Base-by-base conservation (phyloP, 495 filamentous ascomycete species). In the Pyronema omphalodes region DNA sequence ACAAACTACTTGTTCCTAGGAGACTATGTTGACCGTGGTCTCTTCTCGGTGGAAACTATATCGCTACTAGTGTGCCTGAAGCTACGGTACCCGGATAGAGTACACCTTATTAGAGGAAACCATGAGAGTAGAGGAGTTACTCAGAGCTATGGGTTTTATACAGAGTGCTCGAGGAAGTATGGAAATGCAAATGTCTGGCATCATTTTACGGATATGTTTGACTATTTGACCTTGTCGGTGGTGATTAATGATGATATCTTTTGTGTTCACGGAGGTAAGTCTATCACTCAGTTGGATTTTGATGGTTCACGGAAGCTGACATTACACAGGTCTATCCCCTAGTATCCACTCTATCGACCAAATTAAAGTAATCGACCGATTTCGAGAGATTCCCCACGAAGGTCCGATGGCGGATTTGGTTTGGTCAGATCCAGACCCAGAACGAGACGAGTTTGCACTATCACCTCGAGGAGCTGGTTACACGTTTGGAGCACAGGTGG, bases 131-230 rank as follows among this genome's bases (percentile, higher is more conserved):
- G 91, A 50, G 91, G 91, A 55, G 91, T 98, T 18, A 98, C 91
- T 7, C 91, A 98, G 68, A 95, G 88, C 39, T 98, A 98, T 68
- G 91, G 91, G 48, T 98, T 98, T 70, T 98, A 98, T 63, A 98
- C 91, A 3, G 91, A 98, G 66, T 98, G 91, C 67, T 86, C 82
- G 11, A 82, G 91, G 52, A 98, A 98, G 67, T 98, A 98, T 68
- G 89, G 88, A 55, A 94, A 91, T 68, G 86, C 91, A 35, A 94
- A 91, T 58, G 93, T 98, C 8, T 98, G 91, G 91, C 93, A 96
- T 66, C 89, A 95, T 68, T 98, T 98, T 62, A 98, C 91, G 51
- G 91, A 98, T 70, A 95, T 98, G 89, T 98, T 98, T 69, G 91
- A 98, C 70, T 98, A 89, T 65, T 76, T 98, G 51, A 94, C 89